Percentiles rank a stretch among this genome's conserved stretches.
Conservation (phyloP, 352 stramenopile genomes). For the Pythium insidiosum region DNA sequence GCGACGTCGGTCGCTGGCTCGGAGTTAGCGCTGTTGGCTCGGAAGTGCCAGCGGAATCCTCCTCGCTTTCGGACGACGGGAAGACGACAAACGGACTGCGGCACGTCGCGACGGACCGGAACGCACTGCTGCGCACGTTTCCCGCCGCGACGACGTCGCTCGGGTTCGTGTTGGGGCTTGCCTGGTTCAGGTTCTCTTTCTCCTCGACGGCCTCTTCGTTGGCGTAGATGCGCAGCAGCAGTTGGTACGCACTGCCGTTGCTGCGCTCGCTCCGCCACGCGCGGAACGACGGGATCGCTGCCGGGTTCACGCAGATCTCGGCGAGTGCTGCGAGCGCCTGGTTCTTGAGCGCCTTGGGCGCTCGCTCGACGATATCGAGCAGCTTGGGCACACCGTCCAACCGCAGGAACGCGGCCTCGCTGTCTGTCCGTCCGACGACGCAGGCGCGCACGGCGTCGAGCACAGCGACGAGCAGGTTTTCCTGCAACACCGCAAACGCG, state of each 20-base stretch:
- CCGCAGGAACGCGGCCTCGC: constrained; percentile 50
- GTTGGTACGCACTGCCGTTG: constrained; percentile 40
- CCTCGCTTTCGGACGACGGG: constrained; percentile 4
- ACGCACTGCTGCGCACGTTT: constrained; percentile 32
- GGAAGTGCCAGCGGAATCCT: too few species aligned
- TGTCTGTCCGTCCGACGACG: constrained; percentile 42
- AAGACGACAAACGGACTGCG: constrained; percentile 32
- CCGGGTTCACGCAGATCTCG: constrained; percentile 66
- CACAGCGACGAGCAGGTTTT: constrained; percentile 54
- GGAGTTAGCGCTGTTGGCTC: too few species aligned
- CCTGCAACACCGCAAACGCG: constrained; percentile 49
- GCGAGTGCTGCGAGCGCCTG: constrained; percentile 54
- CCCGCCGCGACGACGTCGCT: constrained; percentile 10
- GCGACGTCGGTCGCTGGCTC: constrained; percentile 29
- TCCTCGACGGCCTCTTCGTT: constrained; percentile 45
- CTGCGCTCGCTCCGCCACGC: constrained; percentile 42
- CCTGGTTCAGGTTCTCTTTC: constrained; percentile 3
- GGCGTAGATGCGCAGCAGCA: constrained; percentile 64
- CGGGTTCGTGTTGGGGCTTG: background rate
- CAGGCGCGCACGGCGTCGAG: constrained; percentile 60
- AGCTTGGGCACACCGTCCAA: constrained; percentile 49
- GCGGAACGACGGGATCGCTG: constrained; percentile 55
- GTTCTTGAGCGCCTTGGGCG: constrained; percentile 45
- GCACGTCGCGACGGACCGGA: constrained; percentile 42
- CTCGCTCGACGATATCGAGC: constrained; percentile 41